These are phyloP conservation scores for Bolboschoenoplectus hybrid DNA, from an alignment of 202 grass and related monocot species.

Conservation along the genomic window DNA sequence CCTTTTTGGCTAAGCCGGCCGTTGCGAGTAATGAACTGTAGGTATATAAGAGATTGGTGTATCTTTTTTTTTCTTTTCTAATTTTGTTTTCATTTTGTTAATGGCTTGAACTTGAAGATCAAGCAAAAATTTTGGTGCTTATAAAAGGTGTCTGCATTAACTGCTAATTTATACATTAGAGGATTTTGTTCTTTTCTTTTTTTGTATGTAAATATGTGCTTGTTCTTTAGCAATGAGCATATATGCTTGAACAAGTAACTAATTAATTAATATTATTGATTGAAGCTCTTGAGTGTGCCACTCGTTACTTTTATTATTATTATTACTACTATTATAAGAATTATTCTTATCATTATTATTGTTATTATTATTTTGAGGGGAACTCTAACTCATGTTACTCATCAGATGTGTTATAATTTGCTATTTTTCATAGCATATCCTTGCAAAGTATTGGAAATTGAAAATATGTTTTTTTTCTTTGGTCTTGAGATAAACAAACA, in stretches of 20 bases:
- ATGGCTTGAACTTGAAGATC: conserved; percentile 39
- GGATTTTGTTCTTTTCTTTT: conserved; percentile 8
- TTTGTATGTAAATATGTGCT: conserved; percentile 2
- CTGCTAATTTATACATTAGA: neutral
- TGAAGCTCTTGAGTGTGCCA: neutral
- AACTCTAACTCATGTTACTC: neutral
- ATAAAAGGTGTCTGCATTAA: neutral
- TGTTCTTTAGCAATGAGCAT: conserved; percentile 1
- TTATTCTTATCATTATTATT: neutral
- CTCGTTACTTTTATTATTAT: neutral
- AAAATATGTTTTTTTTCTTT: neutral
- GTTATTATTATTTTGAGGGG: neutral
- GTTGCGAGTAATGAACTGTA: neutral
- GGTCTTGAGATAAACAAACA: neutral
- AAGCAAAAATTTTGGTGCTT: conserved; percentile 40
- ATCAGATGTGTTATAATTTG: neutral
- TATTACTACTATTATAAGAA: neutral
- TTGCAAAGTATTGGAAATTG: neutral
- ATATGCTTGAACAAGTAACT: neutral
- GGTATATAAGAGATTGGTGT: conserved; percentile 14
- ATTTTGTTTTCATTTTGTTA: conserved; percentile 3
- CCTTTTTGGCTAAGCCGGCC: conserved; percentile 27
- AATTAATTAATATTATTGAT: conserved; percentile 13
- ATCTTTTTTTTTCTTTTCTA: neutral
- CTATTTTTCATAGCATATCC: neutral